These are phyloP conservation scores for Cercis canadensis DNA, from an alignment of 306 rosid genomes.

Conservation along the genomic window DNA sequence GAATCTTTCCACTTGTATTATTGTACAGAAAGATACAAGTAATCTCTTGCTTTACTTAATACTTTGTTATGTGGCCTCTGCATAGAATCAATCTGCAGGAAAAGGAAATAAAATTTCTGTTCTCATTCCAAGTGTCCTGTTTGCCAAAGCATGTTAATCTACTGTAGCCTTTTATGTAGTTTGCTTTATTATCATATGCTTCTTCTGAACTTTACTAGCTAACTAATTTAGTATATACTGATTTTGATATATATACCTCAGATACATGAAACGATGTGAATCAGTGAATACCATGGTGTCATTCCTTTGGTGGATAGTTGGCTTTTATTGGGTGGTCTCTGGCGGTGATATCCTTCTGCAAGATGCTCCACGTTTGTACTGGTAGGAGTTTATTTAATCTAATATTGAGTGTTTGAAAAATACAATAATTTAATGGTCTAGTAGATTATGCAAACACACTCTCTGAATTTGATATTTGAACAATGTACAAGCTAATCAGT, in stretches of 20 bases:
- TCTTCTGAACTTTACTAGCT: slow-evolving; percentile 19
- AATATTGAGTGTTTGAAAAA: slow-evolving; percentile 1
- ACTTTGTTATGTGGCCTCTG: not conserved
- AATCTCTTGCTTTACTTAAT: slow-evolving; percentile 14
- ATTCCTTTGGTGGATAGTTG: slow-evolving; percentile 94
- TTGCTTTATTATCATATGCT: slow-evolving; percentile 32
- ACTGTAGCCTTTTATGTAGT: slow-evolving; percentile 12
- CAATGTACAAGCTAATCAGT: too few relatives aligned
- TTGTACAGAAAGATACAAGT: not conserved
- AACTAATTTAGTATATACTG: slow-evolving; percentile 40
- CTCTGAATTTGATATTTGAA: not conserved
- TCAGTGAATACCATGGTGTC: slow-evolving; percentile 82
- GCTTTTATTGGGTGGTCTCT: slow-evolving; percentile 96
- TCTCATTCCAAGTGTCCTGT: slow-evolving; percentile 17
- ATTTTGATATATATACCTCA: slow-evolving; percentile 47
- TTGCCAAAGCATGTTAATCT: slow-evolving; percentile 37
- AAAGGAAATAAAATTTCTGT: slow-evolving; percentile 10
- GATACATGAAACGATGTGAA: slow-evolving; percentile 76
- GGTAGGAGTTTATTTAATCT: slow-evolving; percentile 59
- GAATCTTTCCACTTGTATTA: not conserved
- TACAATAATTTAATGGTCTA: slow-evolving; percentile 19
- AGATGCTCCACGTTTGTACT: slow-evolving; percentile 85
- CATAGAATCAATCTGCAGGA: not conserved
- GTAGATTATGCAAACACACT: not conserved
- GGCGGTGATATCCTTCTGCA: slow-evolving; percentile 74